Evolutionary conservation across 352 stramenopile species (phyloP), one percentile per base, ranked within the genome.

Genomic region (Blastocystis sp.): DNA sequence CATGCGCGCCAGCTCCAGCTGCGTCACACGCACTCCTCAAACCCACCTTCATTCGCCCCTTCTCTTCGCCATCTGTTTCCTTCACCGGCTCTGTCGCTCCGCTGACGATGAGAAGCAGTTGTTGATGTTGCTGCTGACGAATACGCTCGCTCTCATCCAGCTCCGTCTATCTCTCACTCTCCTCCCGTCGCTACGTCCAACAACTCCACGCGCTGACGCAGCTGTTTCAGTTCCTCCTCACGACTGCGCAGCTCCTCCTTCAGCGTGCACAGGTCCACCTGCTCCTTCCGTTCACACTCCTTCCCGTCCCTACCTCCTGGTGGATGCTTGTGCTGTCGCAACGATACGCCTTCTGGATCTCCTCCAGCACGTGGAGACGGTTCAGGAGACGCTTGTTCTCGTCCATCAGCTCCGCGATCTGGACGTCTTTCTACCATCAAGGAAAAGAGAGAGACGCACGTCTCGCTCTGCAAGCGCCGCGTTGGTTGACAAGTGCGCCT

Each of bases 121-220:
- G 67, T 46, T 78, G 67, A 21, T 78, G 46, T 4, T 78, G 67
- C 27, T 78, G 67, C 40, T 78, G 16, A 16, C 67, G 67, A 57
- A 78, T 59, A 24, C 67, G 46, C 8, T 78, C 67, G 49, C 67
- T 78, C 27, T 78, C 67, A 8, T n/a, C 42, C 21, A 78, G 42
- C 29, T 78, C 67, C 34, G 40, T 42, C 67, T 78, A 40, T 2
- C 4, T 16, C 8, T 78, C 42, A 78, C 2, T 27, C 21, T 11
- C 38, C 9, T 40, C 11, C 67, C 48, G 38, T 18, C 2, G 18
- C 4, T 14, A 78, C 67, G n/a, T 78, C 67, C 46, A 78, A 9
- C 14, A n/a, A 4, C 14, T 16, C n/a, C 24, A 78, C 16, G 16
- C 42, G 36, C 9, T 29, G 21, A 14, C 27, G 32, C 9, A 78